Evolutionary conservation across 257 asterid genomes (phyloP).

Genomic region (Nicotiana sylvestris): DNA sequence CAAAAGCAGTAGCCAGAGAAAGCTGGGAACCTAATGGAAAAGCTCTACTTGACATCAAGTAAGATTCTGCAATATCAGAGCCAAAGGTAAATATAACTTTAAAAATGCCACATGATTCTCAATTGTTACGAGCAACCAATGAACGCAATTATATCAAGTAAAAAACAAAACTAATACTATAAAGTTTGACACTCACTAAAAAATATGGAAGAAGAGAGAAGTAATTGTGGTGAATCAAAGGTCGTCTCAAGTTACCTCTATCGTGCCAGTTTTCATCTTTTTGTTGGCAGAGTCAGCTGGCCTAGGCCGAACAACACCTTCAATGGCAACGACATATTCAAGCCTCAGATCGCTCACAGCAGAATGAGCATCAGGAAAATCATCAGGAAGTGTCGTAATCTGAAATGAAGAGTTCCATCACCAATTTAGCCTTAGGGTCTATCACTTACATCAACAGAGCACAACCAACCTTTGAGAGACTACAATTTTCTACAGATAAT

Average conservation of each 20-base stretch:
- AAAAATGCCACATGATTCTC: background rate
- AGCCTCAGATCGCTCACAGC: slow-evolving; percentile 74
- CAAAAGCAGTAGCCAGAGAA: background rate
- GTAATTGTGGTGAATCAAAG: background rate
- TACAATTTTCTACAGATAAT: background rate
- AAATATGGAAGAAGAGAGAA: background rate
- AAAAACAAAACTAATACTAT: background rate
- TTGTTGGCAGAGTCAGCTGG: slow-evolving; percentile 75
- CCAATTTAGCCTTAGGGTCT: background rate
- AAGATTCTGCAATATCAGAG: background rate
- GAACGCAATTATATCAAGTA: background rate
- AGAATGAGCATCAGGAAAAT: slow-evolving; percentile 89
- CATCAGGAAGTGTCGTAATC: slow-evolving; percentile 92
- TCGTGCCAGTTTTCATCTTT: slow-evolving; percentile 85
- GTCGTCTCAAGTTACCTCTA: slow-evolving; percentile 56
- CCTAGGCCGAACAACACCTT: slow-evolving; percentile 78
- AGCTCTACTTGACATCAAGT: background rate
- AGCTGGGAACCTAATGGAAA: background rate
- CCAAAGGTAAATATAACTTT: background rate
- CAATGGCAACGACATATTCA: slow-evolving; percentile 84
- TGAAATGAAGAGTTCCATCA: slow-evolving; percentile 16
- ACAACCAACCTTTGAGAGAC: background rate
- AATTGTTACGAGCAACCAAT: background rate
- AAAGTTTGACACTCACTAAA: background rate
- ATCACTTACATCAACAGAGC: background rate